phyloP scores from a whole-genome alignment of 106 monocot species.

The Dendrobium huoshanense region DNA sequence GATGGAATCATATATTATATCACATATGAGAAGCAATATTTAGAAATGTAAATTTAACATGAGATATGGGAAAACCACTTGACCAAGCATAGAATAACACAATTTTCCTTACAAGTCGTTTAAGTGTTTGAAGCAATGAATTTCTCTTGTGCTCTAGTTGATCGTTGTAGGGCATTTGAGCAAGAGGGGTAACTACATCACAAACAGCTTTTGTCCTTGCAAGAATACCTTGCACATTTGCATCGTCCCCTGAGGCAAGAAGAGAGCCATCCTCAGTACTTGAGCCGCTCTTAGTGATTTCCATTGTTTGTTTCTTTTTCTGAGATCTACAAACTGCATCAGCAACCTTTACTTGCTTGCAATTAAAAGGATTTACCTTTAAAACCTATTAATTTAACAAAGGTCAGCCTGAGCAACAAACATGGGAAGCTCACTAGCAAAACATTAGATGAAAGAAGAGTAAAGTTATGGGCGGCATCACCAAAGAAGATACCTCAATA shows the following conservation, averaged over 20 bases:
- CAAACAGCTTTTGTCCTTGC: slow-evolving; percentile 50
- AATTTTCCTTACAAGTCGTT: slow-evolving; percentile 58
- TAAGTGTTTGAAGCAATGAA: slow-evolving; percentile 57
- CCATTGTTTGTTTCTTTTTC: slow-evolving; percentile 24
- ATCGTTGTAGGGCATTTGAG: slow-evolving; percentile 67
- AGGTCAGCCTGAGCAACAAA: neutral
- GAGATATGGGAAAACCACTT: neutral
- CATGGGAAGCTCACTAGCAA: neutral
- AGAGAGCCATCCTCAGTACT: slow-evolving; percentile 5
- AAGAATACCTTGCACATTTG: slow-evolving; percentile 16
- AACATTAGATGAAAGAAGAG: neutral
- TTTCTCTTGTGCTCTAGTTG: slow-evolving; percentile 88
- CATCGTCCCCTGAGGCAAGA: slow-evolving; percentile 15
- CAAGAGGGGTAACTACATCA: slow-evolving; percentile 76
- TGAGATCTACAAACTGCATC: slow-evolving; percentile 53
- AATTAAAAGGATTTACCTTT: slow-evolving; percentile 36
- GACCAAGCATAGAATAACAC: neutral
- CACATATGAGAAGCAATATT: neutral
- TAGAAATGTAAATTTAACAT: neutral
- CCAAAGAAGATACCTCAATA: slow-evolving; percentile 39
- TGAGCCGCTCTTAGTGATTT: slow-evolving; percentile 6
- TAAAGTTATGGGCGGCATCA: neutral
- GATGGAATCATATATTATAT: neutral
- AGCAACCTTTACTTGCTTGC: slow-evolving; percentile 64
- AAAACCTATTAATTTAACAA: slow-evolving; percentile 40